Evolutionary conservation across 2,329 filamentous ascomycete genomes (phyloP).

Genomic region (Samsoniella hepiali): DNA sequence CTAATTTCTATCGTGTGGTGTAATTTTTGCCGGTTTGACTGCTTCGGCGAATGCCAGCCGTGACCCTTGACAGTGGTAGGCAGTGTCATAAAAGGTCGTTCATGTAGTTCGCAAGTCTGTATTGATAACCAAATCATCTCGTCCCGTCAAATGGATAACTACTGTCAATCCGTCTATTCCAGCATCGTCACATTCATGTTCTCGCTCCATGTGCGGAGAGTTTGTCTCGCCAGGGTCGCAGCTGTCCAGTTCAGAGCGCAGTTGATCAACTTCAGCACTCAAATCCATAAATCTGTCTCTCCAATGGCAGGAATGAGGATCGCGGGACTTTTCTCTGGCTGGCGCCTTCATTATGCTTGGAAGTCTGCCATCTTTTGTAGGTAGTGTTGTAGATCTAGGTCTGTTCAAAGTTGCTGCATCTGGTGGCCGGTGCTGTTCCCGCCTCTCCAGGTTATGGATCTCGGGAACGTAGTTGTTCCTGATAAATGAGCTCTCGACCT

Average conservation of each 20-base stretch:
- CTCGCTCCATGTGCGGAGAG: not conserved
- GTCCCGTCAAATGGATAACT: constrained; percentile 47
- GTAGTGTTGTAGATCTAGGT: not conserved
- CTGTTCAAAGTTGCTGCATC: not conserved
- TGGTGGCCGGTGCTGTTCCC: not conserved
- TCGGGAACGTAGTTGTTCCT: not conserved
- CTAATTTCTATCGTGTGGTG: constrained; percentile 9
- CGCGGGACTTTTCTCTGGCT: not conserved
- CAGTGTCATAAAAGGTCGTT: not conserved
- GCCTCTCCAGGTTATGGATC: not conserved
- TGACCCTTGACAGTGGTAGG: not conserved
- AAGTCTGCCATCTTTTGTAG: constrained; percentile 8
- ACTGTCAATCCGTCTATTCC: constrained; percentile 49
- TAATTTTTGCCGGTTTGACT: not conserved
- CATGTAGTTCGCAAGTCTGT: constrained; percentile 38
- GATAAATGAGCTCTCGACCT: not conserved
- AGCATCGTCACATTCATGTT: constrained; percentile 34
- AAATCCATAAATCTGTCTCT: constrained; percentile 41
- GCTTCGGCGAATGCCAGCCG: not conserved
- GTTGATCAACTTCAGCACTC: constrained; percentile 39
- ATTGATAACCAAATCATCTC: constrained; percentile 51
- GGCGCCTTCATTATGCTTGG: constrained; percentile 15
- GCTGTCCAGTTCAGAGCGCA: constrained; percentile 38
- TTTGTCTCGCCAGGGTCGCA: constrained; percentile 19
- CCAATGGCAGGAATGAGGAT: constrained; percentile 40